Conservation (phyloP, 1,284 basidiomycete species). For the Marasmius oreades region DNA sequence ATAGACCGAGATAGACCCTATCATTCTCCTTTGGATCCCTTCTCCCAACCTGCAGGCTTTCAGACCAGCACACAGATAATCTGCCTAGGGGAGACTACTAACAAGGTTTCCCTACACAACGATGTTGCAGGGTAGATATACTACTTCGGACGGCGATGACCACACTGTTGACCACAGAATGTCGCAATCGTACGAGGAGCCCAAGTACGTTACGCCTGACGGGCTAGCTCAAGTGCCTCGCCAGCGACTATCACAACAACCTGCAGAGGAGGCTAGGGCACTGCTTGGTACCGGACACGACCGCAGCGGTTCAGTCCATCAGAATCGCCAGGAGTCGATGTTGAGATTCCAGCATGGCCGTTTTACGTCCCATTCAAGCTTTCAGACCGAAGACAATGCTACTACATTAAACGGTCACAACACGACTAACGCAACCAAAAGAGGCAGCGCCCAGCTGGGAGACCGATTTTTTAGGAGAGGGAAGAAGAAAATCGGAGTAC, state of each 20-base stretch:
- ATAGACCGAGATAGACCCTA: too few species aligned
- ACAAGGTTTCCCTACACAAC: neutral
- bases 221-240: neutral
- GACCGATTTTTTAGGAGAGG: slow-evolving; percentile 43
- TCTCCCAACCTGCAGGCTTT: too few species aligned
- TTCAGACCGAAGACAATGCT: neutral
- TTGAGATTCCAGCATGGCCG: neutral
- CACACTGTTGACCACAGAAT: neutral
- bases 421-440: neutral
- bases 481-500: slow-evolving; percentile 41
- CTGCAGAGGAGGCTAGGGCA: neutral
- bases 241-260: neutral
- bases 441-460: slow-evolving; percentile 19
- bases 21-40: too few species aligned
- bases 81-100: too few species aligned
- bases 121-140: neutral
- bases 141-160: too few species aligned
- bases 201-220: neutral
- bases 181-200: neutral
- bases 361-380: neutral
- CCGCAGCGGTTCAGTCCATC: neutral
- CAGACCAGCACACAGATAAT: too few species aligned
- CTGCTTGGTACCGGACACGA: neutral
- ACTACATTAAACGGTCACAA: neutral
- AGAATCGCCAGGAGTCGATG: neutral